A percentile compares a stretch with the other conserved stretches of the same genome.
These are phyloP conservation scores for Parathielavia appendiculata DNA, from an alignment of 495 filamentous ascomycete genomes.

Conservation along the genomic window DNA sequence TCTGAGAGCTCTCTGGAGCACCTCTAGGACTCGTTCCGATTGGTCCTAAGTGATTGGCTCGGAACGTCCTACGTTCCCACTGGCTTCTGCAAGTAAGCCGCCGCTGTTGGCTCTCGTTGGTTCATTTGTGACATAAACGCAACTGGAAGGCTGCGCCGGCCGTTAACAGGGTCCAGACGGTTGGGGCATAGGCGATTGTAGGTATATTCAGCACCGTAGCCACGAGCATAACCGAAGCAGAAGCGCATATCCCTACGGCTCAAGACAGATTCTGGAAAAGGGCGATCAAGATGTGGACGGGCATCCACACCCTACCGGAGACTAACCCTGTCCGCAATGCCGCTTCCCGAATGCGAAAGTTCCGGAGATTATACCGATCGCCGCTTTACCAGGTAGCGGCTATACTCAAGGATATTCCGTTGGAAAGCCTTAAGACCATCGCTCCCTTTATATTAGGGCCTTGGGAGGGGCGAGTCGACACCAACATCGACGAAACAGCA, in stretches of 20 bases:
- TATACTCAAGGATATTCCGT: background rate
- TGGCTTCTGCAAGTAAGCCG: no score
- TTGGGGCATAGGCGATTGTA: slow-evolving; percentile 33
- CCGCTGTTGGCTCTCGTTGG: no score
- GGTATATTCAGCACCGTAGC: slow-evolving; percentile 26
- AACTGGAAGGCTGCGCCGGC: slow-evolving; percentile 22
- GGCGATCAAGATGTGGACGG: slow-evolving; percentile 1
- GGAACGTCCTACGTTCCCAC: no score
- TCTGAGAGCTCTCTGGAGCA: no score
- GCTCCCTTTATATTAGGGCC: background rate
- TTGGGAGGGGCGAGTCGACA: background rate
- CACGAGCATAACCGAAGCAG: slow-evolving; percentile 27
- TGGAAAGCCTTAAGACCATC: background rate
- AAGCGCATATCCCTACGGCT: slow-evolving; percentile 1
- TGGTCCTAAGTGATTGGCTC: no score
- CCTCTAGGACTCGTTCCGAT: no score
- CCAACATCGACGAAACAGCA: background rate
- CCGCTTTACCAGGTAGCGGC: background rate
- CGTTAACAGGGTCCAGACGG: slow-evolving; percentile 31
- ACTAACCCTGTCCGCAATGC: background rate
- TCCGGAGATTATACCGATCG: background rate
- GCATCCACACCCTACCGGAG: no score
- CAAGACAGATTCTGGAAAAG: background rate
- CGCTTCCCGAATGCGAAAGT: background rate
- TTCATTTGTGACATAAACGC: no score